A percentile compares a stretch with the other conserved stretches of the same genome.
phyloP scores from a whole-genome alignment of 2,329 filamentous ascomycete species.

The Pseudogymnoascus verrucosus region DNA sequence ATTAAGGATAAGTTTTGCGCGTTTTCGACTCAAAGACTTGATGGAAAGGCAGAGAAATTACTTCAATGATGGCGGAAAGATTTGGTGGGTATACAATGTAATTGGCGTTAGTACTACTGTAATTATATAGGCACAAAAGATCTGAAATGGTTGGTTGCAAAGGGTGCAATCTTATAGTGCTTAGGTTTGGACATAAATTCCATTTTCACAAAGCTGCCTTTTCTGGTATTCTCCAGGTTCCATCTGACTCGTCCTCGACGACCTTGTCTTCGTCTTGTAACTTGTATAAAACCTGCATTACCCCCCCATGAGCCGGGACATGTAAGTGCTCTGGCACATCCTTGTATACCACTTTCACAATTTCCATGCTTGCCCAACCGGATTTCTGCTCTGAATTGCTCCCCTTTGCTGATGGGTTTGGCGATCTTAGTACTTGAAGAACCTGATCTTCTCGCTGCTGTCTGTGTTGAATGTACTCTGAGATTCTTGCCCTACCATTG shows the following conservation, averaged over 20 bases:
- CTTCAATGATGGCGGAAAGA: conserved; percentile 11
- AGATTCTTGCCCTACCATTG: conserved; percentile 62
- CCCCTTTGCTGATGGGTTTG: conserved; percentile 26
- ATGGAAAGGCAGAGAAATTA: conserved; percentile 36
- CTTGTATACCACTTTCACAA: conserved; percentile 82
- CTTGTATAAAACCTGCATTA: conserved; percentile 74
- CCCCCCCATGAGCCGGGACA: conserved; percentile 64
- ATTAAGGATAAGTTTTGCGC: conserved; percentile 92
- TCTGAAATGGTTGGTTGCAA: background rate
- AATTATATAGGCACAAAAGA: background rate
- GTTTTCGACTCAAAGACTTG: conserved; percentile 64
- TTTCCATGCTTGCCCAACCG: conserved; percentile 62
- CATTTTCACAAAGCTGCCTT: conserved; percentile 34
- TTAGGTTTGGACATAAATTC: background rate
- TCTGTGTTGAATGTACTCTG: conserved; percentile 78
- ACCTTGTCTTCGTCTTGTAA: conserved; percentile 67
- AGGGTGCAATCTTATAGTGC: background rate
- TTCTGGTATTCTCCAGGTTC: conserved; percentile 37
- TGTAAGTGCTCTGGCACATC: conserved; percentile 71
- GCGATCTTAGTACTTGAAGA: conserved; percentile 50
- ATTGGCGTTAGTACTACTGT: background rate
- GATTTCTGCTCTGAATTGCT: conserved; percentile 10
- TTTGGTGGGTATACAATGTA: conserved; percentile 1
- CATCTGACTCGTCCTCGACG: conserved; percentile 29
- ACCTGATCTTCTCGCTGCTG: conserved; percentile 73